Evolutionary conservation across 768 basidiomycete genomes (phyloP).

Genomic region (Pleurotus tuoliensis): DNA sequence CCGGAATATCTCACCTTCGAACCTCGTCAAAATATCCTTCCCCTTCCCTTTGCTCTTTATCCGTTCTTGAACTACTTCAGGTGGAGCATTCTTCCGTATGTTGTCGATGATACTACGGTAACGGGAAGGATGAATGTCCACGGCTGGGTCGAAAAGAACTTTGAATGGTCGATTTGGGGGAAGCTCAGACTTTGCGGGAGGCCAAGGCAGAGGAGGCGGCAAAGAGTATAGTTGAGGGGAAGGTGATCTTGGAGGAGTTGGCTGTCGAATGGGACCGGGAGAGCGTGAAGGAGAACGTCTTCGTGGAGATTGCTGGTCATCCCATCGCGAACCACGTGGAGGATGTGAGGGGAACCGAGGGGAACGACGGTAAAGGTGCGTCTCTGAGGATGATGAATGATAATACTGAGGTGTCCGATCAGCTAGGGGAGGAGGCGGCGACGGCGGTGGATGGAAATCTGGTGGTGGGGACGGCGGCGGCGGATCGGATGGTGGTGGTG

Average conservation of each 20-base stretch:
- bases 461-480: slow-evolving; percentile 30
- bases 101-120: slow-evolving; percentile 37
- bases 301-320: slow-evolving; percentile 11
- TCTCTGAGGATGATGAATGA: background rate
- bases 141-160: slow-evolving; percentile 57
- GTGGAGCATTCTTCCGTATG: slow-evolving; percentile 27
- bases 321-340: background rate
- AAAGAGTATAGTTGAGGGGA: slow-evolving; percentile 10
- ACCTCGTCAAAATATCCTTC: slow-evolving; percentile 25
- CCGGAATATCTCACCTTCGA: slow-evolving; percentile 49
- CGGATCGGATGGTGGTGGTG: slow-evolving; percentile 32
- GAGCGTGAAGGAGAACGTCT: slow-evolving; percentile 17
- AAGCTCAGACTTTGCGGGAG: slow-evolving; percentile 49
- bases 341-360: background rate
- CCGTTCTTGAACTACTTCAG: slow-evolving; percentile 32
- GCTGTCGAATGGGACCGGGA: slow-evolving; percentile 15
- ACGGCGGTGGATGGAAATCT: slow-evolving; percentile 31
- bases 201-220: slow-evolving; percentile 36
- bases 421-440: slow-evolving; percentile 15
- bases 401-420: background rate
- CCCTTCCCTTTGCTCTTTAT: slow-evolving; percentile 64
- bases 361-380: background rate
- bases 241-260: slow-evolving; percentile 21
- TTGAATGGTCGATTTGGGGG: slow-evolving; percentile 46
- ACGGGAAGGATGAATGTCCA: slow-evolving; percentile 41